Evolutionary conservation across 2,329 filamentous ascomycete species (phyloP), one percentile per base, ranked within the genome.

Genomic region (Capronia coronata): DNA sequence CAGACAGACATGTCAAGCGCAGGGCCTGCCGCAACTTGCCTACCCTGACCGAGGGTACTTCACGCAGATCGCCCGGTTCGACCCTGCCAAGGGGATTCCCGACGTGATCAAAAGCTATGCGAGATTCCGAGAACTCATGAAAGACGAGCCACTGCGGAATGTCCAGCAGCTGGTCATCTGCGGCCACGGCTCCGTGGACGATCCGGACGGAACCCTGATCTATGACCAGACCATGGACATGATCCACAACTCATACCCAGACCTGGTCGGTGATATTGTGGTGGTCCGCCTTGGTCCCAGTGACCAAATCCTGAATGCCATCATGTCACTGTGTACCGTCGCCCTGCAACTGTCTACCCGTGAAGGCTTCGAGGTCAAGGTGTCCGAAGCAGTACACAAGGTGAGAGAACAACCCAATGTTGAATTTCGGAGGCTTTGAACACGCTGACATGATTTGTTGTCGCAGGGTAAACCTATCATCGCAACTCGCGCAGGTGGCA

Each of bases 331-430:
- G 43, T 82, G 85, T 0, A 79, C 83, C 49, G 79, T 89, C 6
- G 83, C 83, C 0, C 75, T 93, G 6, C 87, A 93, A 66, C 78
- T 93, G 4, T 90, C 85, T 2, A 89, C 83, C 0, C 79, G 85
- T 29, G 87, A 93, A 64, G 86, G 87, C 0, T 93, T 93, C 60
- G 87, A 93, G 67, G 83, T 93, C 60, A 93, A 93, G 67, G 86
- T 93, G 3, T 88, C 84, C 0, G 87, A 93, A 67, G 86, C 85
- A 1, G 73, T 91, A 18, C 86, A 90, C 63, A 87, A 88, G 38
- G 54, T 55, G 40, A 49, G 46, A 13, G 25, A 38, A 1, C 4
- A 14, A 11, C 16, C 7, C 10, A n/a, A 13, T n/a, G 5, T 14
- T 14, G 18, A n/a, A 9, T 5, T 7, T n/a, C n/a, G n/a, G n/a